These are phyloP conservation scores for Limonomyces culmigenus DNA, from an alignment of 1,284 basidiomycete species.

Conservation along the genomic window DNA sequence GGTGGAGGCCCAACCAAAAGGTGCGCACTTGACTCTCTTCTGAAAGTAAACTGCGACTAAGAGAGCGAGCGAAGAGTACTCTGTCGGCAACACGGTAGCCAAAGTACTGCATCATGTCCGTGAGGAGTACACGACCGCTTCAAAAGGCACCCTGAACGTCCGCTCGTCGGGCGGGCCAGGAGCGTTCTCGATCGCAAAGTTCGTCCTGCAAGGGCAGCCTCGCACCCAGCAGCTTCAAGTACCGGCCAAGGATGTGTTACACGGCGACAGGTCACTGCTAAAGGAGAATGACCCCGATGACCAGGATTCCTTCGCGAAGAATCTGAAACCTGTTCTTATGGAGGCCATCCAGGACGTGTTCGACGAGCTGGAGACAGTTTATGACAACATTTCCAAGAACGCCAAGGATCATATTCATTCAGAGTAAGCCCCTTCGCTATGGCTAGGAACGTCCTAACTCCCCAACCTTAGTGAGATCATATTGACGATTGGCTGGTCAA, in stretches of 20 bases:
- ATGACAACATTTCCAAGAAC: slow-evolving; percentile 88
- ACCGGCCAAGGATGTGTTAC: slow-evolving; percentile 29
- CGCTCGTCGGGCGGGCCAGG: slow-evolving; percentile 19
- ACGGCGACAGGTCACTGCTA: slow-evolving; percentile 20
- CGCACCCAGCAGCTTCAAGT: slow-evolving; percentile 32
- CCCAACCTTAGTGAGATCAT: slow-evolving; percentile 69
- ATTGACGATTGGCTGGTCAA: slow-evolving; percentile 86
- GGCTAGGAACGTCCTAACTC: slow-evolving; percentile 2
- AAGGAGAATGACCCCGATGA: slow-evolving; percentile 57
- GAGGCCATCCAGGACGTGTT: slow-evolving; percentile 88
- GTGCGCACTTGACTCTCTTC: slow-evolving; percentile 22
- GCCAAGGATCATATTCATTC: slow-evolving; percentile 95
- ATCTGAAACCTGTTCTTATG: slow-evolving; percentile 66
- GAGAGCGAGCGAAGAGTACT: slow-evolving; percentile 70
- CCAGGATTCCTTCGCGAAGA: slow-evolving; percentile 54
- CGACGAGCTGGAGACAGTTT: slow-evolving; percentile 91
- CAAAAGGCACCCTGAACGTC: slow-evolving; percentile 19
- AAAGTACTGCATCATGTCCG: slow-evolving; percentile 84
- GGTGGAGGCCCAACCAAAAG: slow-evolving; percentile 86
- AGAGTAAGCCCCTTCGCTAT: slow-evolving; percentile 40
- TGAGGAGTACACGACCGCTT: slow-evolving; percentile 77
- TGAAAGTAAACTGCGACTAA: too few relatives aligned
- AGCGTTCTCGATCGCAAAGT: slow-evolving; percentile 58
- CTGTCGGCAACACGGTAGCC: slow-evolving; percentile 86
- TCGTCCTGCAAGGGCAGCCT: slow-evolving; percentile 61